Evolutionary conservation across 2,329 filamentous ascomycete species (phyloP), one percentile per base, ranked within the genome.

Genomic region (Penicillium corylophilum): DNA sequence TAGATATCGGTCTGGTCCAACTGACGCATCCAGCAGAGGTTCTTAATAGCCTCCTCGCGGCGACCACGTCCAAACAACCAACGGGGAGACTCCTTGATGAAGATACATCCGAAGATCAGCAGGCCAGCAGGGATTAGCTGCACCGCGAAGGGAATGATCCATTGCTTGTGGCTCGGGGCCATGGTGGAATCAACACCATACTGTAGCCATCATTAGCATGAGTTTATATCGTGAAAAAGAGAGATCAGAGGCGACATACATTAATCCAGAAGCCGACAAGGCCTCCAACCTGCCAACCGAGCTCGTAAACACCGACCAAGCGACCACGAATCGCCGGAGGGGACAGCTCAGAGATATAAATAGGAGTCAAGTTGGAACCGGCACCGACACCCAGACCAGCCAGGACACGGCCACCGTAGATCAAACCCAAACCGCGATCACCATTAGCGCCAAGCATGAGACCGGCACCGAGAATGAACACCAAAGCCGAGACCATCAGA

Each of bases 401-500:
- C 3, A 82, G 62, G 1, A 82, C 79, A 53, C 79, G 72, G 13
- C 79, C 79, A 51, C 68, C 79, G 50, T 79, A 79, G 59, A 82
- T 78, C 22, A 79, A 69, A 5, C 82, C 84, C 13, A 91, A 75
- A 24, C 85, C 86, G 26, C 83, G 78, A 3, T 79, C 72, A 9
- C 76, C 77, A 60, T 79, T 85, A 42, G 82, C 84, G 42, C 84
- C 87, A 22, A 90, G 74, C 84, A 89, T 90, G 58, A 91, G 67
- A 47, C 85, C 86, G 39, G 87, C 84, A 54, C 88, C 89, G 9
- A 91, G 64, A 47, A 83, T 78, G 70, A 92, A 92, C 56, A 92
- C 60, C 29, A 80, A 48, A 2, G 79, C 73, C 66, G 85, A 87
- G 42, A 84, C 57, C 56, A 84, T 74, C 2, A 92, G 76, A 20